phyloP scores from a whole-genome alignment of 2,329 filamentous ascomycete genomes.

The Aspergillus aculeatinus region DNA sequence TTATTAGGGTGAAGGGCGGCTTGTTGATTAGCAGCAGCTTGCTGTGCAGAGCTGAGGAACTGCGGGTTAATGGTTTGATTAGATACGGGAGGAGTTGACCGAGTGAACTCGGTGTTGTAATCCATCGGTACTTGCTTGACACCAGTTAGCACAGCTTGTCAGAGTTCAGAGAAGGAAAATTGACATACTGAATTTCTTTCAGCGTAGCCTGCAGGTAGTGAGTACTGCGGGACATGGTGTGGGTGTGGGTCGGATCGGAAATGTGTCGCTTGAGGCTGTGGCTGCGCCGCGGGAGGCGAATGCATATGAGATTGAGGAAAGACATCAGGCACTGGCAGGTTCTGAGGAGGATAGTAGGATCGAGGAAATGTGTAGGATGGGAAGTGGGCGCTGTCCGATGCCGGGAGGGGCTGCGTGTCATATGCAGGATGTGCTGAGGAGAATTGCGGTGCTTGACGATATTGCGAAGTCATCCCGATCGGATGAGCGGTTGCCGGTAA shows the following conservation, averaged over 20 bases:
- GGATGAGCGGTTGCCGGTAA: slow-evolving; percentile 26
- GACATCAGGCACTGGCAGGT: slow-evolving; percentile 27
- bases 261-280: slow-evolving; percentile 21
- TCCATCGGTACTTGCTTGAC: slow-evolving; percentile 28
- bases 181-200: slow-evolving; percentile 26
- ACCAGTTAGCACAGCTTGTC: slow-evolving; percentile 14
- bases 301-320: slow-evolving; percentile 28
- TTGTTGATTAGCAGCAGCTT: slow-evolving; percentile 25
- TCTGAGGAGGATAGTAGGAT: slow-evolving; percentile 33
- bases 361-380: slow-evolving; percentile 33
- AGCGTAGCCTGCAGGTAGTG: slow-evolving; percentile 28
- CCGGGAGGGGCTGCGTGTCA: slow-evolving; percentile 28
- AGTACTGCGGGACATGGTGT: slow-evolving; percentile 26
- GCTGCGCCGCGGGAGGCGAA: slow-evolving; percentile 26
- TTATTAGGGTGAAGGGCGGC: slow-evolving; percentile 22
- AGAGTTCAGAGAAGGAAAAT: not conserved
- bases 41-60: slow-evolving; percentile 33
- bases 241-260: slow-evolving; percentile 21
- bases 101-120: slow-evolving; percentile 32
- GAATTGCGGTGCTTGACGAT: slow-evolving; percentile 32
- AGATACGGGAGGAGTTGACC: slow-evolving; percentile 20
- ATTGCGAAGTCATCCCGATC: slow-evolving; percentile 30
- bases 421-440: slow-evolving; percentile 33
- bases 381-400: slow-evolving; percentile 33
- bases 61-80: slow-evolving; percentile 43